Evolutionary conservation across 345 rosid genomes (phyloP).

Genomic region (Mallotus nudiflorus): DNA sequence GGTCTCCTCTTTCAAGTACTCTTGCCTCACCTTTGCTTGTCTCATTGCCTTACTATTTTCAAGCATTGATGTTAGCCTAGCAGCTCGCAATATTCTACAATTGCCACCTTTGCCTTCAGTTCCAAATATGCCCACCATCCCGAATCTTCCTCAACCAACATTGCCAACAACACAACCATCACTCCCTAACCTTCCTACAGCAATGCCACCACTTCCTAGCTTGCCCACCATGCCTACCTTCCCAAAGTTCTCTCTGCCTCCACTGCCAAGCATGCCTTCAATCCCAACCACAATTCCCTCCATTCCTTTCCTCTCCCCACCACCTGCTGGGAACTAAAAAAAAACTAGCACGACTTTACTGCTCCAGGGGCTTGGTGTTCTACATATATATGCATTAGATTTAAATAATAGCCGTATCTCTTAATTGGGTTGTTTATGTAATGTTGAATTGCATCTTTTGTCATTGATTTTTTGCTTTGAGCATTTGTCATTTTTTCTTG

Average conservation of each 20-base stretch:
- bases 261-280: not conserved
- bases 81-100: constrained; percentile 32
- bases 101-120: not conserved
- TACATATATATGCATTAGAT: no score
- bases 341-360: no score
- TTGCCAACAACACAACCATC: constrained; percentile 1
- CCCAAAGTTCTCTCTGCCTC: not conserved
- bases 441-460: no score
- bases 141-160: not conserved
- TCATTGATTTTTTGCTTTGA: no score
- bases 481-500: no score
- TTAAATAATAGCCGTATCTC: no score
- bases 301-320: constrained; percentile 1
- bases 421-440: no score
- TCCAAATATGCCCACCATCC: constrained; percentile 19
- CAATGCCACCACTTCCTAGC: no score
- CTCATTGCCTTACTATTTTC: constrained; percentile 12
- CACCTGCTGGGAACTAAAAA: not conserved
- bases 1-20: not conserved
- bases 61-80: constrained; percentile 16
- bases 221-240: no score
- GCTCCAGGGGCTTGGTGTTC: no score
- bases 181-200: not conserved
- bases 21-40: not conserved
- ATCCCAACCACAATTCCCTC: not conserved